These are phyloP conservation scores for Saturnispora besseyi DNA, from an alignment of 805 yeast genomes.

Conservation along the genomic window DNA sequence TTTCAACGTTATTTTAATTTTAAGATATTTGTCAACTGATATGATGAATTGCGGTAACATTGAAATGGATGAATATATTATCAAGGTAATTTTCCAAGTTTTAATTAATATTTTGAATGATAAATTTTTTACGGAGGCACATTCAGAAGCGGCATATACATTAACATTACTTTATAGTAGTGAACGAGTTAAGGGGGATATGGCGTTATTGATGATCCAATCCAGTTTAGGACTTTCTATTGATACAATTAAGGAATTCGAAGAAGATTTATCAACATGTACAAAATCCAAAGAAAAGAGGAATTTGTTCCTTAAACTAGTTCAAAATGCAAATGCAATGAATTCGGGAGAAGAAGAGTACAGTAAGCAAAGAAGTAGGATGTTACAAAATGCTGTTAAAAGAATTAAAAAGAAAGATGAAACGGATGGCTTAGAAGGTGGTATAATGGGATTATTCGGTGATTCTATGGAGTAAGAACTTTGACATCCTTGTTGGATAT, in stretches of 20 bases:
- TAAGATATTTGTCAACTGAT: slow-evolving; percentile 64
- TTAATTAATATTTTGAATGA: slow-evolving; percentile 60
- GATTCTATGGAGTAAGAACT: slow-evolving; percentile 4
- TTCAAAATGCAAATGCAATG: slow-evolving; percentile 45
- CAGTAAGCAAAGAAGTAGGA: slow-evolving; percentile 10
- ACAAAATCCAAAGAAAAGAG: slow-evolving; percentile 71
- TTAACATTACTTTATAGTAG: slow-evolving; percentile 72
- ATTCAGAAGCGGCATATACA: slow-evolving; percentile 86
- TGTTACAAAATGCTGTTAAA: slow-evolving; percentile 11
- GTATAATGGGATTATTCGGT: slow-evolving; percentile 12
- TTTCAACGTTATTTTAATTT: slow-evolving; percentile 76
- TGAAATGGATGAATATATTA: slow-evolving; percentile 63
- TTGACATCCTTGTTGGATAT: background rate
- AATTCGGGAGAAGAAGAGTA: slow-evolving; percentile 26
- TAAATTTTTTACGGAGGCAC: slow-evolving; percentile 75
- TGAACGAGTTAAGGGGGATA: slow-evolving; percentile 57
- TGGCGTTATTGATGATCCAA: slow-evolving; percentile 55
- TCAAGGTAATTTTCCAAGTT: slow-evolving; percentile 60
- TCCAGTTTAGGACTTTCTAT: slow-evolving; percentile 43
- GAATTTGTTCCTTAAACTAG: slow-evolving; percentile 65
- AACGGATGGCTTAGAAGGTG: slow-evolving; percentile 13
- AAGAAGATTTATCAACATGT: slow-evolving; percentile 52
- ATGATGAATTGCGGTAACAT: slow-evolving; percentile 55
- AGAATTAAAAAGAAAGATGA: slow-evolving; percentile 9
- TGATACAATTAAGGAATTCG: slow-evolving; percentile 54